Evolutionary conservation across 2,329 filamentous ascomycete species (phyloP).

Genomic region (Lecanicillium sp.): DNA sequence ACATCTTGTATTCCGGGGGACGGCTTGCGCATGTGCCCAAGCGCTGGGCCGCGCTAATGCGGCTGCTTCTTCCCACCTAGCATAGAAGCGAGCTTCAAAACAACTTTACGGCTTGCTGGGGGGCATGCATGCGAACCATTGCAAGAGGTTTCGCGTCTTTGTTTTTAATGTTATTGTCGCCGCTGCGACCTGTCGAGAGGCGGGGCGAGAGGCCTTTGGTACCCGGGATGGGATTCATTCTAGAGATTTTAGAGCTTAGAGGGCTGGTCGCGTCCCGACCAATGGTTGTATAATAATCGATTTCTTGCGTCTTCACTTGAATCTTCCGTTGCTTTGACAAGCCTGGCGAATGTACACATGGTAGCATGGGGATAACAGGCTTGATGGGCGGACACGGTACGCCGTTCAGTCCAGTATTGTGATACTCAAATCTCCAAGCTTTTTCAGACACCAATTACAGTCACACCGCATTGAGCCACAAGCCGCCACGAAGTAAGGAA

Average conservation of each 20-base stretch:
- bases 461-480: too few relatives aligned
- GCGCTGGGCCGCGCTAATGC: conserved; percentile 7
- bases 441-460: too few relatives aligned
- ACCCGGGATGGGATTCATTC: conserved; percentile 10
- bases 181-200: background rate
- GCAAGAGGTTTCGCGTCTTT: background rate
- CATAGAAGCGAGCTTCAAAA: conserved; percentile 3
- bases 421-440: too few relatives aligned
- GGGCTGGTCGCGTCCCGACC: conserved; percentile 10
- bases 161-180: conserved; percentile 7
- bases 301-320: conserved; percentile 9
- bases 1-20: background rate
- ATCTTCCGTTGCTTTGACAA: too few relatives aligned
- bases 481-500: too few relatives aligned
- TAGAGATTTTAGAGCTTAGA: conserved; percentile 14
- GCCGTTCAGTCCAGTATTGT: too few relatives aligned
- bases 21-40: conserved; percentile 5
- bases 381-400: too few relatives aligned
- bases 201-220: conserved; percentile 1
- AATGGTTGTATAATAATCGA: conserved; percentile 14
- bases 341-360: too few relatives aligned
- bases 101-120: conserved; percentile 2
- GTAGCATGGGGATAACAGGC: too few relatives aligned
- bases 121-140: conserved; percentile 2
- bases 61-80: conserved; percentile 2